These are phyloP conservation scores for Psilocybe cubensis DNA, from an alignment of 768 basidiomycete species.

Conservation along the genomic window DNA sequence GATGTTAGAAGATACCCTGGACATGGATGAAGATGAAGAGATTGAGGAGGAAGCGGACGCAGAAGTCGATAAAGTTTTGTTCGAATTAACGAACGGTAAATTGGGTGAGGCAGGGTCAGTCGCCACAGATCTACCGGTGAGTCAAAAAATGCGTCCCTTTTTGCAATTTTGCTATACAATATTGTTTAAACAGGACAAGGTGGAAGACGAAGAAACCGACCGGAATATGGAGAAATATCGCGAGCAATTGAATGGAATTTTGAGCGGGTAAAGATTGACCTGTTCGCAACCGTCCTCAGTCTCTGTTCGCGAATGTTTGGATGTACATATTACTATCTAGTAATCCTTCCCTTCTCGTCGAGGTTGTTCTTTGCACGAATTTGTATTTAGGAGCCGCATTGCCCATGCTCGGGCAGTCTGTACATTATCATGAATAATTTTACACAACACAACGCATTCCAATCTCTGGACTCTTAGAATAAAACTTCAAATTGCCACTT, in stretches of 20 bases:
- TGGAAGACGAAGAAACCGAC: conserved; percentile 84
- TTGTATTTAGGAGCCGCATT: conserved; percentile 2
- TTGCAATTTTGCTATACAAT: conserved; percentile 8
- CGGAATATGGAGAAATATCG: conserved; percentile 90
- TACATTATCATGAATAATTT: conserved; percentile 1
- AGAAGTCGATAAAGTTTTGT: conserved; percentile 96
- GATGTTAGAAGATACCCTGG: conserved; percentile 94
- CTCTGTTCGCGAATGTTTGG: neutral
- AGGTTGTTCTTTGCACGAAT: neutral
- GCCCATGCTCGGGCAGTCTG: neutral
- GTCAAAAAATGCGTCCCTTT: conserved; percentile 28
- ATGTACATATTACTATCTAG: too few relatives aligned
- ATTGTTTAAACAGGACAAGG: conserved; percentile 56
- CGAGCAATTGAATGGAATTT: conserved; percentile 83
- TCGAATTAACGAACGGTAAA: conserved; percentile 94
- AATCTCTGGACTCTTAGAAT: neutral
- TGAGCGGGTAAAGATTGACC: conserved; percentile 50
- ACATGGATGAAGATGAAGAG: conserved; percentile 93
- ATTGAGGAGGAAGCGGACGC: conserved; percentile 95
- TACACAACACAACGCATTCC: neutral
- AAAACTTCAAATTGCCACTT: too few relatives aligned
- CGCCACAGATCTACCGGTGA: conserved; percentile 74
- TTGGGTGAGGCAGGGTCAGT: conserved; percentile 84
- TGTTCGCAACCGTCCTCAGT: neutral
- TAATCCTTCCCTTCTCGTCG: neutral